Evolutionary conservation across 345 rosid genomes (phyloP).

Genomic region (Noccaea bulbosa): DNA sequence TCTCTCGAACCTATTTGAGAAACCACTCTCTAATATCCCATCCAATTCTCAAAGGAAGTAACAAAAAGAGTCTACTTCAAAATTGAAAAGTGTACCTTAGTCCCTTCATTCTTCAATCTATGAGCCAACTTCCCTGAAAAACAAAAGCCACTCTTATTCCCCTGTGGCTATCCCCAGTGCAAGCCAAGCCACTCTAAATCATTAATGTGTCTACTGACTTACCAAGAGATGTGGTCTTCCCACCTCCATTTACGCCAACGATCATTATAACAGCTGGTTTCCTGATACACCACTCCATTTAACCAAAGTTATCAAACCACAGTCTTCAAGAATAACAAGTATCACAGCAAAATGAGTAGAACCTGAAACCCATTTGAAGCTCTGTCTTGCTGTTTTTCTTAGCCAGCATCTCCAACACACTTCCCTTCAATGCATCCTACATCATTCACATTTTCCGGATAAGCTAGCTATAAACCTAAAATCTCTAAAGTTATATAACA

Average conservation of each 20-base stretch:
- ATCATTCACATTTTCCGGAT: conserved; percentile 12
- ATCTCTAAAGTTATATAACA: not conserved
- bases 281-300: conserved; percentile 47
- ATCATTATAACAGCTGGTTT: conserved; percentile 91
- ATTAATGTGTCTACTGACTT: conserved; percentile 32
- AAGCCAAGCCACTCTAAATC: no score
- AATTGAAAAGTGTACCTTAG: conserved; percentile 57
- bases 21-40: conserved; percentile 10
- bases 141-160: conserved; percentile 20
- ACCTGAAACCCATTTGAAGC: conserved; percentile 93
- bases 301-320: no score
- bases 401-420: conserved; percentile 71
- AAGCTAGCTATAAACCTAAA: not conserved
- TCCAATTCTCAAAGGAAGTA: conserved; percentile 5
- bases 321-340: not conserved
- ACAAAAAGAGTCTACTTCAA: not conserved
- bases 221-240: conserved; percentile 98
- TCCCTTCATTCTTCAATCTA: conserved; percentile 84
- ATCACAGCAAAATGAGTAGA: not conserved
- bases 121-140: conserved; percentile 90
- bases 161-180: not conserved
- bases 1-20: not conserved
- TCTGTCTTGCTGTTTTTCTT: conserved; percentile 74
- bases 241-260: conserved; percentile 96
- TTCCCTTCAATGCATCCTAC: conserved; percentile 84